Base-by-base conservation (phyloP, 345 rosid genomes). In the Anacardium occidentale region DNA sequence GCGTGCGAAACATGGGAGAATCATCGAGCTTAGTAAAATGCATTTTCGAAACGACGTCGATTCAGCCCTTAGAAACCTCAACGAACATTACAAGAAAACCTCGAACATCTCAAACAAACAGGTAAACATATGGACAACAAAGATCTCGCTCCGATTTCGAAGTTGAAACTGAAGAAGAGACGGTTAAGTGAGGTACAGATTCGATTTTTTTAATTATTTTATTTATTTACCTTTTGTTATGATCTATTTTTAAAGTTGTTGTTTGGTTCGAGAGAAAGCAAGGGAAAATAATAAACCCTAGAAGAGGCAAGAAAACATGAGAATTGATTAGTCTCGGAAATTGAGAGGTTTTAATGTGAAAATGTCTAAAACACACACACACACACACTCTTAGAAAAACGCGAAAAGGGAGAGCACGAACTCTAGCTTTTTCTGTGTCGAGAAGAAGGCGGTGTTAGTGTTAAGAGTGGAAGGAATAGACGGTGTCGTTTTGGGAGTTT, bases 1-100 rank as follows among this genome's bases (percentile, higher is more conserved):
- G 99, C 83, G 91, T 93, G 72, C 97, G 93, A 76, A 96, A 93
- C 99, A 96, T 96, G 69, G 99, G 99, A 79, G 99, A 96, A 91
- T 93, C 99, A 73, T 96, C 99, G 80, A 96, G 98, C 92, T 93
- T 96, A 8, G 94, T 77, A 84, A 96, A 96, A 89, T 83, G 95
- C 99, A 96, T 96, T 75, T 77, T 87, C 24, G 63, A 77, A 29
- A 64, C 74, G 64, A 47, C 29, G 34, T 37, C 42, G 59, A n/a
- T 74, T 76, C 74, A 70, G 76, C 52, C 72, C 77, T 60, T 81
- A 68, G 58, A 64, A 79, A 82, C 63, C 75, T 69, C 72, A 79
- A 76, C 70, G 73, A 73, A 77, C 96, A 85, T 83, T 76, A 81
- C 89, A 79, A 66, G 69, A 76, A 80, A 63, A 73, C 80, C 76